A percentile compares a stretch with the other conserved stretches of the same genome.
These are phyloP conservation scores for Flaveria robusta DNA, from an alignment of 129 eudicot genomes.

Conservation along the genomic window DNA sequence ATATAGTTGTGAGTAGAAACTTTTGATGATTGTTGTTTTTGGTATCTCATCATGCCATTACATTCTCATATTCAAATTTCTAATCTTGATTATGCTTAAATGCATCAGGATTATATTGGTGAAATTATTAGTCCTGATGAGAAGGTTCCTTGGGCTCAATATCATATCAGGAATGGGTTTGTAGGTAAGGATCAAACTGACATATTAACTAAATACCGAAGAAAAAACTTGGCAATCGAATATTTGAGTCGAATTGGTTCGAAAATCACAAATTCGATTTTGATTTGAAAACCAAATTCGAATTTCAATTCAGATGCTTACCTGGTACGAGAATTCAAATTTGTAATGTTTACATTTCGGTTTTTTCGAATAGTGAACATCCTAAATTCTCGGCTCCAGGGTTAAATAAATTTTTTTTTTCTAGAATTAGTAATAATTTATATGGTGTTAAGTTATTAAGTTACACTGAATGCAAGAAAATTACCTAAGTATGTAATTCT, in stretches of 20 bases:
- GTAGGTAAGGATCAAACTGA: constrained; percentile 40
- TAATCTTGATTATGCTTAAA: not conserved
- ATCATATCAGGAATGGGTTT: constrained; percentile 64
- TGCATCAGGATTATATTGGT: constrained; percentile 47
- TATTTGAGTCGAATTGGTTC: too few species aligned
- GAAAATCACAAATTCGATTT: too few species aligned
- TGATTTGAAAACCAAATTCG: too few species aligned
- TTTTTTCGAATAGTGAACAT: too few species aligned
- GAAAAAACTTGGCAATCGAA: not conserved
- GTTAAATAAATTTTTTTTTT: not conserved
- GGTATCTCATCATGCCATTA: not conserved
- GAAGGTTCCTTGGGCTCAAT: constrained; percentile 63
- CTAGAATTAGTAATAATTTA: not conserved
- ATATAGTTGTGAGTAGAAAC: constrained; percentile 47
- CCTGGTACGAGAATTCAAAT: too few species aligned
- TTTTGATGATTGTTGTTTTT: not conserved
- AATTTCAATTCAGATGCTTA: too few species aligned
- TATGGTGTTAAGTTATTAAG: not conserved
- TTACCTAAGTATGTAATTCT: not conserved
- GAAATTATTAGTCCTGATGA: constrained; percentile 56
- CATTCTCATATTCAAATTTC: not conserved
- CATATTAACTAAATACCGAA: not conserved
- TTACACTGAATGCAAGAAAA: not conserved
- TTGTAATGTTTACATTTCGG: too few species aligned
- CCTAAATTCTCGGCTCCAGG: too few species aligned